Conservation (phyloP, 2,329 filamentous ascomycete species). For the Colletotrichum sp. region DNA sequence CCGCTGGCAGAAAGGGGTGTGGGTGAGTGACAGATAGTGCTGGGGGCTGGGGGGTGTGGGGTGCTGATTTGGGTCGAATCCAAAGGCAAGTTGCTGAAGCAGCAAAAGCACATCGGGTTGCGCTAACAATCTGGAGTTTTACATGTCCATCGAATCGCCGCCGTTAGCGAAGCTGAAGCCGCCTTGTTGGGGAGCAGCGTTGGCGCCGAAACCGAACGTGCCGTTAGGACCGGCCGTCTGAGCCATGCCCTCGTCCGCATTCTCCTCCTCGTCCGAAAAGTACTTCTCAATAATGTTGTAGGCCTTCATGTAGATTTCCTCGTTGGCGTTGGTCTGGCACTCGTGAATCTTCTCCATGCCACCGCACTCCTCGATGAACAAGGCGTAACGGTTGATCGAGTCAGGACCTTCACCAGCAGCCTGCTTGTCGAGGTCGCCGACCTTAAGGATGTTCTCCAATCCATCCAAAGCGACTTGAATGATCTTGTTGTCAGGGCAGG, state of each 20-base stretch:
- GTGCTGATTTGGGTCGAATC: background rate
- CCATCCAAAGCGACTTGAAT: slow-evolving; percentile 98
- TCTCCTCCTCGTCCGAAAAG: slow-evolving; percentile 98
- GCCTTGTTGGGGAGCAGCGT: slow-evolving; percentile 65
- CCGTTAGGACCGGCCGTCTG: slow-evolving; percentile 73
- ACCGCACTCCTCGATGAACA: slow-evolving; percentile 98
- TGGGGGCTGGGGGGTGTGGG: background rate
- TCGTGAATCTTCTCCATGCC: slow-evolving; percentile 99
- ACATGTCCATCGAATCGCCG: slow-evolving; percentile 71
- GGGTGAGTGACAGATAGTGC: slow-evolving; percentile 5
- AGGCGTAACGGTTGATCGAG: slow-evolving; percentile 92
- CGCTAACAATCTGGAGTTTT: slow-evolving; percentile 31
- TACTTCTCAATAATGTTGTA: slow-evolving; percentile 99
- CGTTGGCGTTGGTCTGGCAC: slow-evolving; percentile 99
- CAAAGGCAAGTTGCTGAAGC: background rate
- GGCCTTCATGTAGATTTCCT: slow-evolving; percentile 99
- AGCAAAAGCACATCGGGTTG: background rate
- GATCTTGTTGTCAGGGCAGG: slow-evolving; percentile 99
- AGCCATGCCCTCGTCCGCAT: slow-evolving; percentile 80
- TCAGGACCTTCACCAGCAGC: slow-evolving; percentile 75
- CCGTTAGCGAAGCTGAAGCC: slow-evolving; percentile 93
- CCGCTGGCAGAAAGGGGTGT: slow-evolving; percentile 9
- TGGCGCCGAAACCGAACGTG: slow-evolving; percentile 80
- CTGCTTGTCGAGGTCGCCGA: slow-evolving; percentile 98
- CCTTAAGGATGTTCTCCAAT: slow-evolving; percentile 99